Evolutionary conservation across 2,329 filamentous ascomycete species (phyloP).

Genomic region (Blumeria hordei): DNA sequence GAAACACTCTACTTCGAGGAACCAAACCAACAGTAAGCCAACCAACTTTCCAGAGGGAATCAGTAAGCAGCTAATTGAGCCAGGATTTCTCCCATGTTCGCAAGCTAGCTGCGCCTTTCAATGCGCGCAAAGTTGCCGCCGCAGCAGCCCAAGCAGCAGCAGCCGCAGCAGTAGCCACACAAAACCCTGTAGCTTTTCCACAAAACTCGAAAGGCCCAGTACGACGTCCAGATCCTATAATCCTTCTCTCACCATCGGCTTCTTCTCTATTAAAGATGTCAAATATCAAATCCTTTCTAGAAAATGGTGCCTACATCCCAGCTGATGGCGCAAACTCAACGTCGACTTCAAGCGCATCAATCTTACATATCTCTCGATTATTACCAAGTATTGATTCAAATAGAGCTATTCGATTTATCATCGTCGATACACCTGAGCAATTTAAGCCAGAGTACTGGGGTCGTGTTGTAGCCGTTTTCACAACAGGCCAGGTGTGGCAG

Average conservation of each 20-base stretch:
- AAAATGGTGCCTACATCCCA: slow-evolving; percentile 58
- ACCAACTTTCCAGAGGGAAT: neutral
- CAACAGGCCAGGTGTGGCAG: slow-evolving; percentile 92
- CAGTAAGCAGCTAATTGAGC: slow-evolving; percentile 4
- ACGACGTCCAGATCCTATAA: slow-evolving; percentile 56
- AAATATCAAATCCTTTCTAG: slow-evolving; percentile 86
- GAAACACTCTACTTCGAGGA: slow-evolving; percentile 68
- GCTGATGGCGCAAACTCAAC: slow-evolving; percentile 35
- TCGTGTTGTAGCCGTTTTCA: slow-evolving; percentile 87
- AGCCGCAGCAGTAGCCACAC: slow-evolving; percentile 15
- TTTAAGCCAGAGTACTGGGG: slow-evolving; percentile 98
- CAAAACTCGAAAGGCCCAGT: slow-evolving; percentile 27
- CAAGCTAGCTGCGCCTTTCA: slow-evolving; percentile 59
- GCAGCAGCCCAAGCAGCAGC: slow-evolving; percentile 16
- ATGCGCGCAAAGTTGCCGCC: slow-evolving; percentile 30
- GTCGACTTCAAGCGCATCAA: slow-evolving; percentile 39
- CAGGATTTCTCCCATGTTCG: slow-evolving; percentile 89
- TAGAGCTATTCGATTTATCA: slow-evolving; percentile 71
- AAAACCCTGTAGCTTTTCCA: slow-evolving; percentile 23
- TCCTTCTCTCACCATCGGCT: slow-evolving; percentile 85
- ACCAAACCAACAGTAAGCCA: slow-evolving; percentile 59
- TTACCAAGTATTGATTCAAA: slow-evolving; percentile 46
- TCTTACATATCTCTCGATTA: slow-evolving; percentile 62
- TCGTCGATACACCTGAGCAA: slow-evolving; percentile 77
- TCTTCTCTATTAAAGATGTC: slow-evolving; percentile 86